Conservation (phyloP, 2,329 filamentous ascomycete genomes). For the Fusarium siculi region DNA sequence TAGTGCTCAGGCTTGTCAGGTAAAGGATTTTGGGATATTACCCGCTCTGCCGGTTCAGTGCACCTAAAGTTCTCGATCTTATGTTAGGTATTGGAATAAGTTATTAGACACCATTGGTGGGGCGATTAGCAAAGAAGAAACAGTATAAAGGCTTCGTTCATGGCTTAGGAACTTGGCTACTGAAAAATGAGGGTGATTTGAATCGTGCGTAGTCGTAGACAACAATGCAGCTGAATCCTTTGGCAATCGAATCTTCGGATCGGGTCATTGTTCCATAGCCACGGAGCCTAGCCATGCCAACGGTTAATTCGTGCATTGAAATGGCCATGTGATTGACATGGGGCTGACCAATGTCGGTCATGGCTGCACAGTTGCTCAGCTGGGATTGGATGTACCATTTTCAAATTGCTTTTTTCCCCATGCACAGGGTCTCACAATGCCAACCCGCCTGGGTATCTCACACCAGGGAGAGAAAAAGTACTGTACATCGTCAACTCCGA, state of each 20-base stretch:
- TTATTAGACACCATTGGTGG: constrained; percentile 9
- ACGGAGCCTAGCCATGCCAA: constrained; percentile 37
- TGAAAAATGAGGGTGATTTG: constrained; percentile 34
- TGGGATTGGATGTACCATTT: constrained; percentile 36
- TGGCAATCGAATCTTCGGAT: constrained; percentile 35
- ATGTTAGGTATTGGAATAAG: constrained; percentile 21
- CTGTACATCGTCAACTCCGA: constrained; percentile 29
- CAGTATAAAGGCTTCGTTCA: constrained; percentile 18
- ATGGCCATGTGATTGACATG: constrained; percentile 44
- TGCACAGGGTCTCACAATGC: constrained; percentile 28
- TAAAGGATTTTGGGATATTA: constrained; percentile 37
- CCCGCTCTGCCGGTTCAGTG: constrained; percentile 39
- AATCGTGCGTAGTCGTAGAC: constrained; percentile 27
- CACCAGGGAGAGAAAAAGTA: constrained; percentile 37
- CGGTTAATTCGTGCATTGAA: constrained; percentile 36
- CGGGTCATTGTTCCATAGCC: constrained; percentile 38
- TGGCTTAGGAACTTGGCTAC: constrained; percentile 20
- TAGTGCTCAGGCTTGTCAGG: constrained; percentile 29
- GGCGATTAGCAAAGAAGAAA: not conserved
- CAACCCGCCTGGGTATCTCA: constrained; percentile 23
- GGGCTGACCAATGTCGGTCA: constrained; percentile 35
- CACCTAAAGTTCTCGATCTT: constrained; percentile 42
- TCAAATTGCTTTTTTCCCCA: constrained; percentile 38
- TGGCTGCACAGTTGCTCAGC: constrained; percentile 39
- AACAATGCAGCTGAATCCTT: constrained; percentile 17